Conservation (phyloP, 768 basidiomycete species). For the Suillus subalutaceus region DNA sequence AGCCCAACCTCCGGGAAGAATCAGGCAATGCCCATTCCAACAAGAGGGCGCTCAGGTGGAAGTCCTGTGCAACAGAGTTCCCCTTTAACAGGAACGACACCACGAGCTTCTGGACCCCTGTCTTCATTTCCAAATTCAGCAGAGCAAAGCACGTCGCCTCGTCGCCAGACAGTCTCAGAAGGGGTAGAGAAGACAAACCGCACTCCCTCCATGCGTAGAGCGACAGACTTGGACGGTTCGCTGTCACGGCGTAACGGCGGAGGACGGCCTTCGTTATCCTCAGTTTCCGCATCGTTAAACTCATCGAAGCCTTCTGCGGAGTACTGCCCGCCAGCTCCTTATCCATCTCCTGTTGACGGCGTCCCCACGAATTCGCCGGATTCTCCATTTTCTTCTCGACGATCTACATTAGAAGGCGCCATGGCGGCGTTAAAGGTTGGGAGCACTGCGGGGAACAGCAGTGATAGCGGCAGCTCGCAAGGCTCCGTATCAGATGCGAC, state of each 20-base stretch:
- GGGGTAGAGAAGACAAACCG: constrained; percentile 57
- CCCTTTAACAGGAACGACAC: constrained; percentile 28
- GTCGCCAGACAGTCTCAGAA: constrained; percentile 54
- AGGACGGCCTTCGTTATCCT: constrained; percentile 47
- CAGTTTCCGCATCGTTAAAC: constrained; percentile 36
- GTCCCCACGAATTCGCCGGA: constrained; percentile 31
- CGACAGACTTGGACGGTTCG: constrained; percentile 55
- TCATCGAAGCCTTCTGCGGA: constrained; percentile 28
- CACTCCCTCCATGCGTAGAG: constrained; percentile 64
- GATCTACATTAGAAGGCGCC: constrained; percentile 39
- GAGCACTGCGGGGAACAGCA: constrained; percentile 59
- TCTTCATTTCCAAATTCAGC: constrained; percentile 51
- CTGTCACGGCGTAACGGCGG: constrained; percentile 50
- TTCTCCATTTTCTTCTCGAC: constrained; percentile 32
- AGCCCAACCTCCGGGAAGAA: constrained; percentile 44
- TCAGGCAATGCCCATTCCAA: constrained; percentile 36
- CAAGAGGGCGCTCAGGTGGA: constrained; percentile 51
- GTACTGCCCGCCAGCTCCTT: constrained; percentile 19
- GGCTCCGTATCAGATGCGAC: constrained; percentile 74
- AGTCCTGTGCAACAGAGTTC: constrained; percentile 46
- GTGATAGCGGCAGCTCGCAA: constrained; percentile 51
- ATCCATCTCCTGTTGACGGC: constrained; percentile 27
- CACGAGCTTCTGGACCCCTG: constrained; percentile 32
- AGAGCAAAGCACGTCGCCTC: constrained; percentile 46
- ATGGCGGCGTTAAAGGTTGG: constrained; percentile 41